phyloP scores from a whole-genome alignment of 2,329 filamentous ascomycete genomes.

The Trichophyton rubrum region DNA sequence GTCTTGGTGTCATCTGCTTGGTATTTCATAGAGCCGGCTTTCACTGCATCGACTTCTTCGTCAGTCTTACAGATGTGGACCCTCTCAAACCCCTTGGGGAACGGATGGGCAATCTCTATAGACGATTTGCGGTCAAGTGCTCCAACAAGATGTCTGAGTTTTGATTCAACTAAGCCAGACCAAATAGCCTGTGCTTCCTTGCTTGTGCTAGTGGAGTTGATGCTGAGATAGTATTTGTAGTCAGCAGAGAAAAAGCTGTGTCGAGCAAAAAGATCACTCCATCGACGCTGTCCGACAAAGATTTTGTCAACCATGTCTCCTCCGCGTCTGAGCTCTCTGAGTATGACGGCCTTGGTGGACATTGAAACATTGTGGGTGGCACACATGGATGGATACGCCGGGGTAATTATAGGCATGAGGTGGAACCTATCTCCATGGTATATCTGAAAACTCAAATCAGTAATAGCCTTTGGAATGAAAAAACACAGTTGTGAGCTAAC shows the following conservation, averaged over 20 bases:
- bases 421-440: constrained; percentile 74
- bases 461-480: not conserved
- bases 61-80: constrained; percentile 56
- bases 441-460: constrained; percentile 35
- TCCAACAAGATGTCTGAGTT: constrained; percentile 72
- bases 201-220: constrained; percentile 68
- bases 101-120: constrained; percentile 76
- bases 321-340: constrained; percentile 67
- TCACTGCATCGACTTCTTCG: constrained; percentile 49
- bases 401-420: constrained; percentile 96
- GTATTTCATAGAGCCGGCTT: constrained; percentile 50
- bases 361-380: constrained; percentile 85
- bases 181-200: constrained; percentile 77
- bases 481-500: constrained; percentile 33
- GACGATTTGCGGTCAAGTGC: constrained; percentile 68
- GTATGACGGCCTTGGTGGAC: constrained; percentile 74
- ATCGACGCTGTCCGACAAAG: constrained; percentile 59
- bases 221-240: constrained; percentile 90
- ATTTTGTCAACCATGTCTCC: constrained; percentile 68
- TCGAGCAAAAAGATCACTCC: constrained; percentile 79
- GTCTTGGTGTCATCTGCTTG: constrained; percentile 43
- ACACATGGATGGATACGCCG: constrained; percentile 95
- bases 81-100: constrained; percentile 84
- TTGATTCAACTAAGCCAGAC: constrained; percentile 89
- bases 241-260: constrained; percentile 87